Evolutionary conservation across 2,329 filamentous ascomycete genomes (phyloP).

Genomic region (Aspergillus terreus): DNA sequence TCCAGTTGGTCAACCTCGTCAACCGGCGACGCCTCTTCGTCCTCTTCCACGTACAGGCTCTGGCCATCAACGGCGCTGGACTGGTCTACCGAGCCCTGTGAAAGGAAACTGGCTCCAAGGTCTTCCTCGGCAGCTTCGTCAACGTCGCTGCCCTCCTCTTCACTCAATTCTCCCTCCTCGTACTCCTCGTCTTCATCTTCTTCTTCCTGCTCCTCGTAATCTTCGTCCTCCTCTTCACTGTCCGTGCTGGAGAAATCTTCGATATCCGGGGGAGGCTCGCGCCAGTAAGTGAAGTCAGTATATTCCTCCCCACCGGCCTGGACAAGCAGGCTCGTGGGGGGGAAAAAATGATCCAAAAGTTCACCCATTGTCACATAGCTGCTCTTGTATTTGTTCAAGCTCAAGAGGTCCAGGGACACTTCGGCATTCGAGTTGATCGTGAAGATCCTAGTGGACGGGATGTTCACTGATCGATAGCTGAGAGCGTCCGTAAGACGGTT

Average conservation of each 20-base stretch:
- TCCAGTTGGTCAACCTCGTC: background rate
- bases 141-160: constrained; percentile 51
- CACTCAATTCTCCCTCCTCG: constrained; percentile 41
- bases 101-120: constrained; percentile 34
- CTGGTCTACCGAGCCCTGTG: constrained; percentile 43
- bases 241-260: constrained; percentile 88
- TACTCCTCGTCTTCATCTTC: constrained; percentile 46
- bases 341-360: constrained; percentile 97
- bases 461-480: constrained; percentile 92
- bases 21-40: constrained; percentile 9
- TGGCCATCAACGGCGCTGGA: constrained; percentile 42
- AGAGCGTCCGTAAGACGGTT: constrained; percentile 95
- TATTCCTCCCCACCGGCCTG: constrained; percentile 89
- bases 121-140: constrained; percentile 52
- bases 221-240: constrained; percentile 53
- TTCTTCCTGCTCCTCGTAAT: constrained; percentile 42
- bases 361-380: constrained; percentile 97
- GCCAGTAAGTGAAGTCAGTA: constrained; percentile 97
- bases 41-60: constrained; percentile 18
- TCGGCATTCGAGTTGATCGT: constrained; percentile 98
- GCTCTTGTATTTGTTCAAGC: constrained; percentile 90
- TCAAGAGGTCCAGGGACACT: constrained; percentile 84
- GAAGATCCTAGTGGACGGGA: constrained; percentile 90
- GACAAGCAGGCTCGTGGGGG: constrained; percentile 80
- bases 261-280: constrained; percentile 76